Conservation (phyloP, 345 rosid genomes). For the Durio zibethinus region DNA sequence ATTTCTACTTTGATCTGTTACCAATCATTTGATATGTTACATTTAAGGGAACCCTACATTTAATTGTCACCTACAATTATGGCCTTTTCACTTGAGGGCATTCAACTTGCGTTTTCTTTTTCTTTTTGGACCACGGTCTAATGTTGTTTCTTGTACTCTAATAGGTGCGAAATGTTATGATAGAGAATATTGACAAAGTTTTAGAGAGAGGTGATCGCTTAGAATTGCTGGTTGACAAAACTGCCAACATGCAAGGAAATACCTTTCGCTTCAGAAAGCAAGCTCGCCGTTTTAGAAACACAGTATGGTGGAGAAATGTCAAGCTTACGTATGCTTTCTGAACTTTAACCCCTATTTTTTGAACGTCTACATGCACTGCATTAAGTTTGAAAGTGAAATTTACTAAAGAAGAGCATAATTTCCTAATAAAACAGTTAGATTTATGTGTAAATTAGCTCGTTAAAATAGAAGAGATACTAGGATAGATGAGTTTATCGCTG, state of each 20-base stretch:
- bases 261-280: conserved; percentile 94
- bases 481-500: neutral
- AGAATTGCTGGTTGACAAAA: conserved; percentile 94
- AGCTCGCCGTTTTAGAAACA: conserved; percentile 77
- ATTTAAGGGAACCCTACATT: neutral
- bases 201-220: conserved; percentile 90
- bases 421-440: neutral
- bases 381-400: neutral
- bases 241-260: conserved; percentile 92
- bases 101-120: neutral
- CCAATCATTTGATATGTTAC: neutral
- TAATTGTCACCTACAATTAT: neutral
- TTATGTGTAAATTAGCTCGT: neutral
- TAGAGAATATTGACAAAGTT: conserved; percentile 91
- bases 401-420: neutral
- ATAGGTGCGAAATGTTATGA: conserved; percentile 91
- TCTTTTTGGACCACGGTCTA: neutral
- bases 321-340: conserved; percentile 66
- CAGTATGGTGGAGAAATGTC: conserved; percentile 94
- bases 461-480: neutral
- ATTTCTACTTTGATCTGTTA: neutral
- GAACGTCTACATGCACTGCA: neutral
- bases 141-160: neutral
- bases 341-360: neutral
- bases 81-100: neutral